Percentiles rank a stretch among this genome's conserved stretches.
phyloP scores from a whole-genome alignment of 169 alveolate species.

The Plasmodium billcollinsi region DNA sequence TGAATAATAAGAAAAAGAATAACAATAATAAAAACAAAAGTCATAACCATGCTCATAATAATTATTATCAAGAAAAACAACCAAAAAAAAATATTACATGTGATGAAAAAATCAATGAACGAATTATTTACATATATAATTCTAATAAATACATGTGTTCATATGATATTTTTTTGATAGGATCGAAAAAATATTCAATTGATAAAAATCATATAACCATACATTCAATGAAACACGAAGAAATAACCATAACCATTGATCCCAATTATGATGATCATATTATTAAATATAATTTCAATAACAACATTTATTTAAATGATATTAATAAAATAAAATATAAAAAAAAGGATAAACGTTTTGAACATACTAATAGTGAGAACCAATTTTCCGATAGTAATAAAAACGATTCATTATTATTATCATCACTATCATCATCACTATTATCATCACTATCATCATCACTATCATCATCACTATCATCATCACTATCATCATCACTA shows the following conservation, averaged over 20 bases:
- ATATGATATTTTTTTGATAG: constrained; percentile 52
- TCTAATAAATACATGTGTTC: constrained; percentile 43
- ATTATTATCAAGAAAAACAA: not conserved
- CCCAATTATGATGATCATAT: constrained; percentile 23
- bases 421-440: too few relatives aligned
- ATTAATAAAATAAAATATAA: too few relatives aligned
- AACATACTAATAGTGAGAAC: too few relatives aligned
- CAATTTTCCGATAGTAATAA: too few relatives aligned
- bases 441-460: too few relatives aligned
- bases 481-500: too few relatives aligned
- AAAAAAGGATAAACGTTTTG: too few relatives aligned
- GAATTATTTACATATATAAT: constrained; percentile 54
- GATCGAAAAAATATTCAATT: constrained; percentile 42
- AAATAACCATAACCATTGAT: constrained; percentile 51
- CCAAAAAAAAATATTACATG: not conserved
- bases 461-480: too few relatives aligned
- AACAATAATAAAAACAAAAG: not conserved
- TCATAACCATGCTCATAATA: not conserved
- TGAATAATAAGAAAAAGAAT: not conserved
- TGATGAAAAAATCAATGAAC: constrained; percentile 4
- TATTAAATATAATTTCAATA: constrained; percentile 9
- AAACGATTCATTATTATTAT: too few relatives aligned
- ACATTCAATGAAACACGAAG: constrained; percentile 51
- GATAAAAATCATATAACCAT: constrained; percentile 16
- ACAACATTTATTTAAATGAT: constrained; percentile 1